phyloP scores from a whole-genome alignment of 257 asterid genomes.

The Plantago elongata region DNA sequence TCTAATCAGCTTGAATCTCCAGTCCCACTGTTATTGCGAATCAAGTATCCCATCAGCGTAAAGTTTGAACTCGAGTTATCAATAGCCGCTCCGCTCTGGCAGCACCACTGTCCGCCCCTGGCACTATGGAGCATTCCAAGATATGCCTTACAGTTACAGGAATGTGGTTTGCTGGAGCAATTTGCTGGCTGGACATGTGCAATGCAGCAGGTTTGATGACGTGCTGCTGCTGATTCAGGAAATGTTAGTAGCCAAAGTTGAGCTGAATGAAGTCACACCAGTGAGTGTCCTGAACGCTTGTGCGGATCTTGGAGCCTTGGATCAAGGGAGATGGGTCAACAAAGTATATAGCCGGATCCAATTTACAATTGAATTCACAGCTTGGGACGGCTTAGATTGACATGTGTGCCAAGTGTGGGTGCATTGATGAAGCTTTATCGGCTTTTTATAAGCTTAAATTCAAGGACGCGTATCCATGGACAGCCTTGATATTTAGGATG shows the following conservation, averaged over 20 bases:
- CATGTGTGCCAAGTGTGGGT: constrained; percentile 57
- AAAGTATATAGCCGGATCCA: constrained; percentile 17
- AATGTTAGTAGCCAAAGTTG: constrained; percentile 31
- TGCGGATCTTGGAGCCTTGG: constrained; percentile 46
- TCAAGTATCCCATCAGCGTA: too few species aligned
- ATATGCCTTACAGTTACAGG: constrained; percentile 32
- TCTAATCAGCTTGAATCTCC: too few species aligned
- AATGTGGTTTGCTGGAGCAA: constrained; percentile 50
- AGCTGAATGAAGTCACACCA: constrained; percentile 33
- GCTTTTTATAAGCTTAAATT: constrained; percentile 24
- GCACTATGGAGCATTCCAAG: constrained; percentile 16
- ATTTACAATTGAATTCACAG: constrained; percentile 25
- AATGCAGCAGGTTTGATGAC: constrained; percentile 26
- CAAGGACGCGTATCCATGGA: constrained; percentile 44
- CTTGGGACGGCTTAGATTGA: constrained; percentile 52
- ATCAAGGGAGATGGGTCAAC: constrained; percentile 41
- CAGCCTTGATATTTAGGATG: constrained; percentile 42
- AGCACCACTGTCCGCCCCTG: too few species aligned
- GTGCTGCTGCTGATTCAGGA: constrained; percentile 33
- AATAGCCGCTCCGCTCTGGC: too few species aligned
- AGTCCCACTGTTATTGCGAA: too few species aligned
- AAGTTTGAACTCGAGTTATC: too few species aligned
- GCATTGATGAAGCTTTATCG: constrained; percentile 33
- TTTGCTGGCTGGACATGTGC: constrained; percentile 36
- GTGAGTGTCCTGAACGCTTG: constrained; percentile 47